These are phyloP conservation scores for Microthyrium microscopicum DNA, from an alignment of 2,329 filamentous ascomycete species.

Conservation along the genomic window DNA sequence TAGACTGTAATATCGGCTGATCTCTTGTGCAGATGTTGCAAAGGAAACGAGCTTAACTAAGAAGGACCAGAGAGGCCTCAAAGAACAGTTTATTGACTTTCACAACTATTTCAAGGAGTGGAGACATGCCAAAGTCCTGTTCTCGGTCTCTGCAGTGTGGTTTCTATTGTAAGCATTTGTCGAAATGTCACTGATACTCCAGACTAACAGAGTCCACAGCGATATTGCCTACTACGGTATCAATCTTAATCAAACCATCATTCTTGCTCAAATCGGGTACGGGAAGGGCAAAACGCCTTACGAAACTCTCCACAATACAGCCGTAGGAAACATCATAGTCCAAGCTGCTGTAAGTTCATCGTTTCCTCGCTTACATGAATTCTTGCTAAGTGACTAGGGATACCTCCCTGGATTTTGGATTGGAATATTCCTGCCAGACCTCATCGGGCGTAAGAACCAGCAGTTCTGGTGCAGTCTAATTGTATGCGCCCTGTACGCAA, in stretches of 20 bases:
- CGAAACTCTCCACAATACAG: constrained; percentile 17
- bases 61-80: too few species aligned
- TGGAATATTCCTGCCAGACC: background rate
- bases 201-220: background rate
- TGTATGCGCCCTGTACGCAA: background rate
- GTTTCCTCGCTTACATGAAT: too few species aligned
- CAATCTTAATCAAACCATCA: constrained; percentile 19
- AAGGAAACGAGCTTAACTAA: too few species aligned
- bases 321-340: constrained; percentile 14
- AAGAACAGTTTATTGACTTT: too few species aligned
- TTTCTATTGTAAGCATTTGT: constrained; percentile 1
- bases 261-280: constrained; percentile 17
- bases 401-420: background rate
- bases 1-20: too few species aligned
- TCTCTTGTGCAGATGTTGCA: too few species aligned
- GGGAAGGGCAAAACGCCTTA: constrained; percentile 16
- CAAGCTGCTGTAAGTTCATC: background rate
- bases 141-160: constrained; percentile 1
- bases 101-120: background rate
- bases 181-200: background rate
- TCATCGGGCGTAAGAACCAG: background rate
- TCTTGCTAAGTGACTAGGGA: too few species aligned
- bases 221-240: constrained; percentile 17
- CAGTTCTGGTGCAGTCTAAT: background rate
- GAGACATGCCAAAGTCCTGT: background rate